Percentiles rank a stretch among this genome's conserved stretches.
These are phyloP conservation scores for Boletus rufocinnamomeus DNA, from an alignment of 768 basidiomycete genomes.

Conservation along the genomic window DNA sequence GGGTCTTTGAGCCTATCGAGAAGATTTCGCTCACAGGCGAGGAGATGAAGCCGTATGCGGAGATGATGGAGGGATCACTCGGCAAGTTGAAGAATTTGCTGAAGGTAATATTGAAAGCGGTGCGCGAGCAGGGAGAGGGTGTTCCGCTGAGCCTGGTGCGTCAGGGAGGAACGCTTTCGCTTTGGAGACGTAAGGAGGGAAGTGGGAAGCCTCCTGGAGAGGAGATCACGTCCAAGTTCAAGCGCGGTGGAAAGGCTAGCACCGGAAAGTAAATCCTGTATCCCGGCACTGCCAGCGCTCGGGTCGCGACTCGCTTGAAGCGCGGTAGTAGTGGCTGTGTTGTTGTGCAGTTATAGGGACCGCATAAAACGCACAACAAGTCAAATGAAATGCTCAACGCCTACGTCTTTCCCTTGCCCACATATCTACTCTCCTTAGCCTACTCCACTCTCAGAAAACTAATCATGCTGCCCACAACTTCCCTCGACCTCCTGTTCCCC, in stretches of 20 bases:
- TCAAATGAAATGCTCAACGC: background rate
- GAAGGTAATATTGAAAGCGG: conserved; percentile 46
- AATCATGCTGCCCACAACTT: conserved; percentile 28
- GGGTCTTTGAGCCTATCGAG: conserved; percentile 51
- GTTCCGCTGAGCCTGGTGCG: conserved; percentile 60
- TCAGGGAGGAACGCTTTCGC: conserved; percentile 41
- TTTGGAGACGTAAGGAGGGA: conserved; percentile 48
- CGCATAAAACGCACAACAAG: background rate
- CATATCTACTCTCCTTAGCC: conserved; percentile 6
- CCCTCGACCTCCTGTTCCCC: conserved; percentile 80
- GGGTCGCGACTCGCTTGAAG: too few species aligned
- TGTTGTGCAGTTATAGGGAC: background rate
- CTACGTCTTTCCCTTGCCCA: conserved; percentile 1
- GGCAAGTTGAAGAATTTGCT: conserved; percentile 32
- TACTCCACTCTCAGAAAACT: background rate
- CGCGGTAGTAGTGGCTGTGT: conserved; percentile 21
- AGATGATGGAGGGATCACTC: conserved; percentile 22
- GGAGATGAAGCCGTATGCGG: conserved; percentile 26
- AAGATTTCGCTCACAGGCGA: conserved; percentile 44
- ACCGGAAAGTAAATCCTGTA: background rate
- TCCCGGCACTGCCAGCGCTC: background rate
- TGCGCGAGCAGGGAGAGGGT: conserved; percentile 51
- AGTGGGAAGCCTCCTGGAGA: conserved; percentile 23
- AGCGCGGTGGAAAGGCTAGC: background rate
- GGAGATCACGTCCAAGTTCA: conserved; percentile 28